phyloP scores from a whole-genome alignment of 768 basidiomycete genomes.

The Tylopilus rubrobrunneus region DNA sequence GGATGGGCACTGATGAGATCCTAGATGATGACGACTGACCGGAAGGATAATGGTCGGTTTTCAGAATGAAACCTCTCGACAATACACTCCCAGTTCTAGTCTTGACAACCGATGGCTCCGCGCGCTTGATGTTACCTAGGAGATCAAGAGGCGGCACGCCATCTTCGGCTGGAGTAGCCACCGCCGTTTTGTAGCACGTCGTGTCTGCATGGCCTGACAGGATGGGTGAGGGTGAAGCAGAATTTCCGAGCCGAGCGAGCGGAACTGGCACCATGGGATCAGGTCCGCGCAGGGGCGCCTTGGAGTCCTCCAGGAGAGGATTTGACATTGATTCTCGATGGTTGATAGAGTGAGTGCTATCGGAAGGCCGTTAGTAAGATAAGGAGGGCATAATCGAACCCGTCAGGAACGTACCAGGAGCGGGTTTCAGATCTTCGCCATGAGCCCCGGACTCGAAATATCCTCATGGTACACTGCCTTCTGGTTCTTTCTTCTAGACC shows the following conservation, averaged over 20 bases:
- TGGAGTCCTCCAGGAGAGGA: background rate
- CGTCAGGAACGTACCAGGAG: no score
- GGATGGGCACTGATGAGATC: constrained; percentile 2
- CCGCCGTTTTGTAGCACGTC: constrained; percentile 1
- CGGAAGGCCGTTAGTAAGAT: background rate
- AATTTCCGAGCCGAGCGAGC: constrained; percentile 5
- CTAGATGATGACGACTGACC: constrained; percentile 37
- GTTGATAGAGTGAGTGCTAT: background rate
- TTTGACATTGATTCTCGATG: background rate
- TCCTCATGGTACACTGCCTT: background rate
- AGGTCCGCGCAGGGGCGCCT: background rate
- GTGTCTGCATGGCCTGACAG: constrained; percentile 7
- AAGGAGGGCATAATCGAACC: no score
- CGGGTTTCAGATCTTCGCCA: background rate
- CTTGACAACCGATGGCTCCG: constrained; percentile 75
- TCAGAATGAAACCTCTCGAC: constrained; percentile 86
- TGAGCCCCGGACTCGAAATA: background rate
- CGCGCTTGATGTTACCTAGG: constrained; percentile 58
- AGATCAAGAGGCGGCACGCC: constrained; percentile 47
- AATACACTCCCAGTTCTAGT: constrained; percentile 80
- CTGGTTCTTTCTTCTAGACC: background rate
- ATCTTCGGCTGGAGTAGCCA: constrained; percentile 5
- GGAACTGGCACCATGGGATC: constrained; percentile 2
- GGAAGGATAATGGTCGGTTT: constrained; percentile 87
- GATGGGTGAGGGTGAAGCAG: constrained; percentile 3